Conservation (phyloP, 2,329 filamentous ascomycete genomes). For the Paecilomyces dactylethromorphus region DNA sequence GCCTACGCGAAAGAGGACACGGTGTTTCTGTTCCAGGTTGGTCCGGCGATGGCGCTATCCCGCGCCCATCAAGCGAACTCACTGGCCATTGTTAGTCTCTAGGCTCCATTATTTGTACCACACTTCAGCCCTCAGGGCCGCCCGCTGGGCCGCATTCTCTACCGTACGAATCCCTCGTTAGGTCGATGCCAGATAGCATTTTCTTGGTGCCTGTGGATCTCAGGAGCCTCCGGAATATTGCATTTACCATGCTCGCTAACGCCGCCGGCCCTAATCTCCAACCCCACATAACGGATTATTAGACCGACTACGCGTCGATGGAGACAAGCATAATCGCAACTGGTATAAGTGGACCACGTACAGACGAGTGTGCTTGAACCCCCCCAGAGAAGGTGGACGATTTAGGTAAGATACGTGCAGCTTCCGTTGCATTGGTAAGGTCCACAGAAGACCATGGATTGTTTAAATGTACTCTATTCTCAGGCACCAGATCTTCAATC, state of each 20-base stretch:
- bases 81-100: not conserved
- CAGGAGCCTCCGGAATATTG: not conserved
- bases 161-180: not conserved
- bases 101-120: not conserved
- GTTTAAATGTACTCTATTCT: not conserved
- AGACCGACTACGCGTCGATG: not conserved
- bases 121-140: not conserved
- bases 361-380: not conserved
- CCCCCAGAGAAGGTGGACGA: too few species aligned
- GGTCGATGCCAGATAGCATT: not conserved
- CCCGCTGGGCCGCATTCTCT: not conserved
- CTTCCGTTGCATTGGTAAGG: too few species aligned
- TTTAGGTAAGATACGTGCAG: too few species aligned
- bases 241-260: not conserved
- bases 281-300: not conserved
- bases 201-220: not conserved
- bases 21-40: constrained; percentile 15
- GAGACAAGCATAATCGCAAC: not conserved
- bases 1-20: constrained; percentile 18
- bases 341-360: not conserved
- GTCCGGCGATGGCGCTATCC: constrained; percentile 4
- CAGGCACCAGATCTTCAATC: not conserved
- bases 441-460: not conserved
- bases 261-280: not conserved
- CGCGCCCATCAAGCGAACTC: not conserved